Conservation (phyloP, 495 filamentous ascomycete genomes). For the Aspergillus incahuasiensis region DNA sequence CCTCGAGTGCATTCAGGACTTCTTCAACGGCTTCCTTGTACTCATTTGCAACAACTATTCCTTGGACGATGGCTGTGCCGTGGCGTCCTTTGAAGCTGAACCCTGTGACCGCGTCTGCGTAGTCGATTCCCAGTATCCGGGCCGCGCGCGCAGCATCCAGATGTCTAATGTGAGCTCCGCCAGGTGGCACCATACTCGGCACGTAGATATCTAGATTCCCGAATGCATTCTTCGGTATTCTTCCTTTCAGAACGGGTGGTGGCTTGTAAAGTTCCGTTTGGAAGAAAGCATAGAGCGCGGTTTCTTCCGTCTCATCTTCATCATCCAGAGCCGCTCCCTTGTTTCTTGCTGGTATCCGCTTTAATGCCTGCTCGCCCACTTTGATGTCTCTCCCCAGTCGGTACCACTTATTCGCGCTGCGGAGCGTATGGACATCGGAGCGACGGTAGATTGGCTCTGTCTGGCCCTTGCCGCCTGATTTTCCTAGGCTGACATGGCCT, state of each 20-base stretch:
- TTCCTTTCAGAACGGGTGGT: constrained; percentile 68
- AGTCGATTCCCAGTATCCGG: constrained; percentile 75
- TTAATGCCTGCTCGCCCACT: constrained; percentile 69
- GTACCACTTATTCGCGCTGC: constrained; percentile 83
- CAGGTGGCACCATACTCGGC: constrained; percentile 83
- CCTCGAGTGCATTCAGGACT: constrained; percentile 58
- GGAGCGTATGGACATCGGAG: constrained; percentile 68
- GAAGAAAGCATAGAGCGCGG: constrained; percentile 61
- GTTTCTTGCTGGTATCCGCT: constrained; percentile 52
- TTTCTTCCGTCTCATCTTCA: constrained; percentile 34
- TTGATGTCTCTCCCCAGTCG: constrained; percentile 74
- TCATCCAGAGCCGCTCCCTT: constrained; percentile 37
- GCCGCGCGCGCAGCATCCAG: constrained; percentile 68
- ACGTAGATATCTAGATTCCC: constrained; percentile 91
- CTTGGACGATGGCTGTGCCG: constrained; percentile 73
- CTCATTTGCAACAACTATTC: constrained; percentile 69
- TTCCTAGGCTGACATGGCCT: constrained; percentile 73
- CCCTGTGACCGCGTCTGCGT: constrained; percentile 81
- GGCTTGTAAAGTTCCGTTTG: constrained; percentile 76
- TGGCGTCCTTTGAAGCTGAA: constrained; percentile 80
- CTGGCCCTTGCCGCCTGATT: constrained; percentile 49
- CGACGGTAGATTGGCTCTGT: constrained; percentile 72
- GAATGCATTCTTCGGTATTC: constrained; percentile 78
- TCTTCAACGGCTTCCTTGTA: constrained; percentile 65
- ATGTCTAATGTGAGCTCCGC: constrained; percentile 67